Conservation (phyloP, 202 grass and related monocot genomes). For the Brachypodium distachyon region DNA sequence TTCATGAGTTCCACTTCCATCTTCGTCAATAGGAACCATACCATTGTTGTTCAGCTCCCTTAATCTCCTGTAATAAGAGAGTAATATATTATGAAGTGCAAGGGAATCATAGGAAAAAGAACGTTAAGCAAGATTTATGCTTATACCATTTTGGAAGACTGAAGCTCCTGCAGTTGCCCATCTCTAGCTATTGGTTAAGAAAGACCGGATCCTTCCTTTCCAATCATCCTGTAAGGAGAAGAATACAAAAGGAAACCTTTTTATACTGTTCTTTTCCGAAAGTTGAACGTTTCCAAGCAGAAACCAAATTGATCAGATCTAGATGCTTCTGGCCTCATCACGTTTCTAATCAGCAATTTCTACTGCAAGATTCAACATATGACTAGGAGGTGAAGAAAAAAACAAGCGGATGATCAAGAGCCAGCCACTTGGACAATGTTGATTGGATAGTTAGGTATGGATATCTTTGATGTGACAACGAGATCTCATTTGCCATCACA, state of each 20-base stretch:
- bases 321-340: constrained; percentile 4
- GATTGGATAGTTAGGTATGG: constrained; percentile 9
- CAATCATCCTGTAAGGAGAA: background rate
- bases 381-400: background rate
- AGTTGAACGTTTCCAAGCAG: background rate
- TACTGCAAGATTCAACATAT: background rate
- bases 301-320: constrained; percentile 15
- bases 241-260: constrained; percentile 1
- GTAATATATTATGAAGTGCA: background rate
- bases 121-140: background rate
- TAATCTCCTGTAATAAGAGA: background rate
- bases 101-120: background rate
- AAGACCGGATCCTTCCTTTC: constrained; percentile 3
- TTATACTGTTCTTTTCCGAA: constrained; percentile 5
- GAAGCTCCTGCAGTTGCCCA: constrained; percentile 45
- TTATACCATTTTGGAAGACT: constrained; percentile 23
- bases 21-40: constrained; percentile 20
- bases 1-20: constrained; percentile 34
- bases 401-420: background rate
- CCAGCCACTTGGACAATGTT: constrained; percentile 15
- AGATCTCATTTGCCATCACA: background rate
- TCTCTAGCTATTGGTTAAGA: background rate
- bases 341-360: background rate
- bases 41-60: background rate
- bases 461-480: constrained; percentile 17